phyloP scores from a whole-genome alignment of 176 grass and related monocot species.

The Metroxylon sagu region DNA sequence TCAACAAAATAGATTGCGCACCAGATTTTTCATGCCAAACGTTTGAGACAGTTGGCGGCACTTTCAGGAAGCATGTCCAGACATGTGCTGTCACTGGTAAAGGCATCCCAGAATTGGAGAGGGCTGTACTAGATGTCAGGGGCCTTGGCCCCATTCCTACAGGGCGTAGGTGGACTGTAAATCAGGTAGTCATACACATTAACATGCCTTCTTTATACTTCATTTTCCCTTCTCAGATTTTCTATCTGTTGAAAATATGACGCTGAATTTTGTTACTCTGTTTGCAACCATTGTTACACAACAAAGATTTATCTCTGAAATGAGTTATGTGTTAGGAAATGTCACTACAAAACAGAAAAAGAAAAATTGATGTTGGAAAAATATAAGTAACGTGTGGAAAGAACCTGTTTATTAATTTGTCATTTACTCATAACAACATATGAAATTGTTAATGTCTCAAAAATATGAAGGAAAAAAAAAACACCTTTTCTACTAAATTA shows the following conservation, averaged over 20 bases:
- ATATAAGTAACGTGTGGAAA: no score
- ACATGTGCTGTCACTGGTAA: constrained; percentile 79
- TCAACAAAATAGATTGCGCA: constrained; percentile 83
- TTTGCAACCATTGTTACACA: no score
- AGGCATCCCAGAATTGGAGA: constrained; percentile 85
- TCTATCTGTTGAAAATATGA: neutral
- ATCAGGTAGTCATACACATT: constrained; percentile 36
- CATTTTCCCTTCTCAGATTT: neutral
- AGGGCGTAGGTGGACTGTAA: constrained; percentile 71
- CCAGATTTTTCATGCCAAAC: constrained; percentile 44
- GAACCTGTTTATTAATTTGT: no score
- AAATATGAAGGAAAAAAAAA: no score
- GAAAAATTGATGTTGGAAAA: no score
- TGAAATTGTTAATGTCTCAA: no score
- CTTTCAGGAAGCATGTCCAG: constrained; percentile 50
- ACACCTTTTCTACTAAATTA: no score
- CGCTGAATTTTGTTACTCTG: neutral
- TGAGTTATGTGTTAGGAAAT: no score
- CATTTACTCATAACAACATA: no score
- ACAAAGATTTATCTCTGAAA: no score
- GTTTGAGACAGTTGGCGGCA: constrained; percentile 31
- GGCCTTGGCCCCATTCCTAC: constrained; percentile 54
- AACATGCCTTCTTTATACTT: neutral
- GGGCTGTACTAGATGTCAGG: constrained; percentile 62
- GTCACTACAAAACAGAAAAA: no score